Base-by-base conservation (phyloP, 352 stramenopile genomes). In the Pythium scleroteichum region DNA sequence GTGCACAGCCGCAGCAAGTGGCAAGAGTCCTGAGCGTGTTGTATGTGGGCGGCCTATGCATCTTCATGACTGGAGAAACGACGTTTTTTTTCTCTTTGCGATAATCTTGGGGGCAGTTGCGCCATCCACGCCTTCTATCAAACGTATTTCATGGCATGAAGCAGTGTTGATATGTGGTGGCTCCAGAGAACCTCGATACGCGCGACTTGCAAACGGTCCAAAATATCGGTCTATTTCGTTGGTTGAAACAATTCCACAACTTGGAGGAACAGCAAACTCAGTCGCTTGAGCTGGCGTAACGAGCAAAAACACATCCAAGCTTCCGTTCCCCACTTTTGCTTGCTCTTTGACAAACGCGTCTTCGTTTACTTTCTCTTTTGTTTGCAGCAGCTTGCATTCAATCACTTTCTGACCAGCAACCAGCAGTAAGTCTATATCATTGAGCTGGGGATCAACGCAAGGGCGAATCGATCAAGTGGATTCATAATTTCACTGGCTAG, bases 21-120 rank as follows among this genome's bases (percentile, higher is more conserved):
- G 33, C 64, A 72, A 26, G 64, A 73, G 39, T 77, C 66, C 10
- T 62, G 65, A 16, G 69, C 59, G 44, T 74, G 59, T 40, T 78
- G 53, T 22, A 66, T 69, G 17, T 54, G 51, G 16, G 19, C 62
- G 17, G 24, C 52, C 16, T 72, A n/a, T n/a, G n/a, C n/a, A n/a
- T n/a, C n/a, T n/a, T n/a, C n/a, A n/a, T n/a, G n/a, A n/a, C n/a
- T n/a, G n/a, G n/a, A n/a, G n/a, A n/a, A n/a, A n/a, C n/a, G n/a
- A n/a, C n/a, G n/a, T n/a, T n/a, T n/a, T n/a, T n/a, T n/a, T n/a
- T n/a, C n/a, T n/a, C n/a, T n/a, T n/a, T n/a, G n/a, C n/a, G n/a
- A n/a, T n/a, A n/a, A n/a, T n/a, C n/a, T n/a, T 35, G 29, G 29
- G 5, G 45, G 92, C 24, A 71, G 59, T 22, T 67, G 59, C 33